Evolutionary conservation across 2,329 filamentous ascomycete genomes (phyloP), one percentile per base, ranked within the genome.

Genomic region (Apiospora kogelbergensis): DNA sequence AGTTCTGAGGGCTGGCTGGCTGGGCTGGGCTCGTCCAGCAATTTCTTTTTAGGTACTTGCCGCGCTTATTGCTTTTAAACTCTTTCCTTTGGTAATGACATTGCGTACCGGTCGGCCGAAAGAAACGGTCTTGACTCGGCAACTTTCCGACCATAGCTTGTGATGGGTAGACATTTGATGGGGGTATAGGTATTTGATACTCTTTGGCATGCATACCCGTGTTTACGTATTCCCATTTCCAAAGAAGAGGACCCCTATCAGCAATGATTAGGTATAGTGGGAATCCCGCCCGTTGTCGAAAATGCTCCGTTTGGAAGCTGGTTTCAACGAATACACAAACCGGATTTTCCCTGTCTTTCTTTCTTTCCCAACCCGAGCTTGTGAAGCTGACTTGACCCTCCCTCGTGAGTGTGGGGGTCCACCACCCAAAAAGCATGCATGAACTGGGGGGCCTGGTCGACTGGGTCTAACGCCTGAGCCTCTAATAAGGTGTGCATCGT

Each of bases 341-440:
- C 20, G 26, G 53, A 37, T 60, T 60, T 57, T 26, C 11, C 26
- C 24, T 53, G 13, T 33, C 15, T 20, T 57, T 30, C 48, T 24
- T 30, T 20, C 53, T 60, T 22, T 60, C 53, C 17, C 53, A 60
- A 37, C 17, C 26, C 17, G 53, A 60, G 53, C 53, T 60, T 37
- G 53, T 60, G 53, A 60, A 60, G 53, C 53, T 33, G 33, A 33
- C 33, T 33, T 60, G 53, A 60, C 53, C 53, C 53, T 60, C 53
- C 53, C 53, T 37, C 30, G 53, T 37, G 53, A 60, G 53, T 60
- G 53, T 60, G 53, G 53, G 53, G 53, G 53, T 60, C 53, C 53
- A 60, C 53, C 53, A 60, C 53, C 53, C 53, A 60, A 37, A 53
- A 60, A 37, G 53, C 53, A 60, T 60, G 53, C 53, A 60, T 60